Evolutionary conservation across 1,284 basidiomycete species (phyloP).

Genomic region (Sanghuangporus weigelae): DNA sequence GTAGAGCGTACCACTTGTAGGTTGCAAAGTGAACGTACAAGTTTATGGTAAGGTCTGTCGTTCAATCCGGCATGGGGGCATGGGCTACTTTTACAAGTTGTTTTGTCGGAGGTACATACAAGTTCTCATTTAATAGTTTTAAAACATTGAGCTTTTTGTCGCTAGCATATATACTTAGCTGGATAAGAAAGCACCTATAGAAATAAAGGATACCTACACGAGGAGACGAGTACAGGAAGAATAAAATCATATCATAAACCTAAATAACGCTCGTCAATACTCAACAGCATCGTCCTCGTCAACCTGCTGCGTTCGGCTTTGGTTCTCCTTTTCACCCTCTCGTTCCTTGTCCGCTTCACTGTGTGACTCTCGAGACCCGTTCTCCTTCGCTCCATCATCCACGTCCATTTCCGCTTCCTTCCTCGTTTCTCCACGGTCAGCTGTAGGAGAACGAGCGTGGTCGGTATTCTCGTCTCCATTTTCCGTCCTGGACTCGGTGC

Average conservation of each 20-base stretch:
- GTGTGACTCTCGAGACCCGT: conserved; percentile 16
- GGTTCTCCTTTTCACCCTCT: conserved; percentile 40
- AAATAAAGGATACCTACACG: neutral
- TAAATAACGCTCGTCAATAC: conserved; percentile 33
- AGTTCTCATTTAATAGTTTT: too few relatives aligned
- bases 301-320: conserved; percentile 29
- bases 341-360: conserved; percentile 26
- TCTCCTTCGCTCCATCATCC: conserved; percentile 33
- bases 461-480: conserved; percentile 12
- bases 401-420: conserved; percentile 35
- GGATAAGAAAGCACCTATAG: neutral
- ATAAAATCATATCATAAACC: conserved; percentile 3
- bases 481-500: conserved; percentile 23
- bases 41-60: conserved; percentile 6
- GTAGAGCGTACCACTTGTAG: conserved; percentile 7
- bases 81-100: neutral
- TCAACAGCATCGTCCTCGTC: conserved; percentile 60
- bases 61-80: conserved; percentile 12
- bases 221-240: neutral
- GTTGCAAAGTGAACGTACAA: neutral
- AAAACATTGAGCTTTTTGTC: too few relatives aligned
- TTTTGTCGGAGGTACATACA: too few relatives aligned
- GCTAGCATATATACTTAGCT: too few relatives aligned
- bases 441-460: neutral
- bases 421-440: neutral